Evolutionary conservation across 345 rosid genomes (phyloP).

Genomic region (Eutrema heterophyllum): DNA sequence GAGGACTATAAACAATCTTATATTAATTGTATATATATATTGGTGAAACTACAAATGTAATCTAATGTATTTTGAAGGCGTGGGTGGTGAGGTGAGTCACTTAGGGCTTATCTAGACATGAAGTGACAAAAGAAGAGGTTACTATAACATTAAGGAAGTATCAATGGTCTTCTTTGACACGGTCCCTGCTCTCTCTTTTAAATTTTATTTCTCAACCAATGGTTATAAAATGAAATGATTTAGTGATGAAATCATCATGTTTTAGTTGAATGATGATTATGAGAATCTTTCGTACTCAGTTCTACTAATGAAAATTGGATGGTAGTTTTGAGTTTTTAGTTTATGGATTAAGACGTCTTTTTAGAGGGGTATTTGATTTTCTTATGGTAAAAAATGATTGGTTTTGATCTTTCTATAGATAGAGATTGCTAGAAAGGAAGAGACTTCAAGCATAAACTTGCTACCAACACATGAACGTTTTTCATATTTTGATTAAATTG

Average conservation of each 20-base stretch:
- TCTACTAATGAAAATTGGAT: not conserved
- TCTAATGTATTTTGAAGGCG: not conserved
- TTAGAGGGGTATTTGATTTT: not conserved
- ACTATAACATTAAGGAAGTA: conserved; percentile 7
- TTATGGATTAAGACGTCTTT: conserved; percentile 2
- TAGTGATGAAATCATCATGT: not conserved
- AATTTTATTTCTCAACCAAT: not conserved
- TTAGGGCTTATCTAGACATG: not conserved
- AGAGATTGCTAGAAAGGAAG: not conserved
- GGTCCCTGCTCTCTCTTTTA: conserved; percentile 3
- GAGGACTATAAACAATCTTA: not conserved
- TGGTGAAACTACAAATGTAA: not conserved
- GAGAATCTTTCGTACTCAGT: not conserved
- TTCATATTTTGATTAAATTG: conserved; percentile 2
- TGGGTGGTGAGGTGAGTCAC: not conserved
- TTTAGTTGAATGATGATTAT: not conserved
- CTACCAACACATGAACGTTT: not conserved
- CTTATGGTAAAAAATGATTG: not conserved
- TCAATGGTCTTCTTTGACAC: conserved; percentile 19
- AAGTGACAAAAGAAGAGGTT: conserved; percentile 20
- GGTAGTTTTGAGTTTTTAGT: not conserved
- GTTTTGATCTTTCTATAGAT: not conserved
- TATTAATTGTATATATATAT: not conserved
- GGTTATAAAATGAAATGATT: not conserved
- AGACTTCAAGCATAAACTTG: conserved; percentile 18